phyloP scores from a whole-genome alignment of 768 basidiomycete genomes.

The Termitomyces sp. region DNA sequence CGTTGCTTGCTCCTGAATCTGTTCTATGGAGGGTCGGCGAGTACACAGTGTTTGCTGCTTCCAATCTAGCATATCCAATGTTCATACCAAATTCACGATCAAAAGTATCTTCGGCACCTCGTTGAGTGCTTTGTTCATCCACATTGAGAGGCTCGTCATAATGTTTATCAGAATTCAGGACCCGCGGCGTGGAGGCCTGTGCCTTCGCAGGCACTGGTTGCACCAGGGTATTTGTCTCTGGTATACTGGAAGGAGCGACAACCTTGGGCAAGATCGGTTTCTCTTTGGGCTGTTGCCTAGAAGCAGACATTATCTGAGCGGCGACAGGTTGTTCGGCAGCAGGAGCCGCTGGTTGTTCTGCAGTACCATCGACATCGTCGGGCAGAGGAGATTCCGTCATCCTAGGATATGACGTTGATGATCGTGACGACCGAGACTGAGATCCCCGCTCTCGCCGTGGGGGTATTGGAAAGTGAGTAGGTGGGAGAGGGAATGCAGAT shows the following conservation, averaged over 20 bases:
- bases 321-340: neutral
- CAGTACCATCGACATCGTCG: constrained; percentile 8
- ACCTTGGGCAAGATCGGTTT: neutral
- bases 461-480: constrained; percentile 64
- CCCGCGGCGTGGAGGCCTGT: neutral
- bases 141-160: neutral
- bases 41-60: constrained; percentile 27
- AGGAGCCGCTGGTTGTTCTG: neutral
- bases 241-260: neutral
- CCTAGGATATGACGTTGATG: constrained; percentile 18
- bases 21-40: constrained; percentile 39
- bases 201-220: neutral
- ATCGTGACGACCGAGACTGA: constrained; percentile 20
- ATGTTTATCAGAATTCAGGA: neutral
- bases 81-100: constrained; percentile 33
- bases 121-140: neutral
- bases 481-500: constrained; percentile 71
- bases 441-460: constrained; percentile 23
- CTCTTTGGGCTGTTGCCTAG: constrained; percentile 1
- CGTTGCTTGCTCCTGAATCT: constrained; percentile 50
- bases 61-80: constrained; percentile 19
- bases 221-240: neutral
- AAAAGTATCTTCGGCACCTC: constrained; percentile 14
- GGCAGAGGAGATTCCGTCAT: constrained; percentile 23
- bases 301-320: neutral